Evolutionary conservation across 768 basidiomycete genomes (phyloP).

Genomic region (Trametes villosa): DNA sequence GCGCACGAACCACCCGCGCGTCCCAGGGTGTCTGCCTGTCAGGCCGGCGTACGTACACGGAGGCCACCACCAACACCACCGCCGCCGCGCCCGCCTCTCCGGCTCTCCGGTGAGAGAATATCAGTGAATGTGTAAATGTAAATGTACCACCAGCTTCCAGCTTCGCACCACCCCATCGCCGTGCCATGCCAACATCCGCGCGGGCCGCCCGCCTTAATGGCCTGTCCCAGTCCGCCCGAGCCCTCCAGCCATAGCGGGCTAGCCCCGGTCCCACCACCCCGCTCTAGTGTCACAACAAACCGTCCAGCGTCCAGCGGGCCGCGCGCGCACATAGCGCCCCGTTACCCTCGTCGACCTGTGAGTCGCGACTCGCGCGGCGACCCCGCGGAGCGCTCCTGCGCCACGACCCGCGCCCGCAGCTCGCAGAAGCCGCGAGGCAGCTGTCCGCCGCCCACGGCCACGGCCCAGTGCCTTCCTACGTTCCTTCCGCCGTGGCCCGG

Average conservation of each 20-base stretch:
- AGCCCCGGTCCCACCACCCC: not conserved
- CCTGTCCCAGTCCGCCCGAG: not conserved
- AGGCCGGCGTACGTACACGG: constrained; percentile 12
- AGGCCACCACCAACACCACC: constrained; percentile 10
- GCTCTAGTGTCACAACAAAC: not conserved
- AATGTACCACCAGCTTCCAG: constrained; percentile 16
- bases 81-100: not conserved
- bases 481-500: not conserved
- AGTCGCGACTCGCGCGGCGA: too few species aligned
- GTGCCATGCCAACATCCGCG: constrained; percentile 10
- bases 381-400: not conserved
- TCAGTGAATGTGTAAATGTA: constrained; percentile 6
- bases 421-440: not conserved
- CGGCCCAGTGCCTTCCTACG: not conserved
- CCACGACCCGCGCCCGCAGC: not conserved
- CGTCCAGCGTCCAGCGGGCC: not conserved
- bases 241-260: not conserved
- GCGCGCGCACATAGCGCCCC: too few species aligned
- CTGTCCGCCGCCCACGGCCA: not conserved
- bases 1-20: not conserved
- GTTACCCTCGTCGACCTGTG: too few species aligned
- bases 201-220: not conserved
- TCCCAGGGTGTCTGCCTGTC: not conserved
- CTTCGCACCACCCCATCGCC: constrained; percentile 6
- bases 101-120: not conserved